phyloP scores from a whole-genome alignment of 257 asterid genomes.

The Solanum habrochaites region DNA sequence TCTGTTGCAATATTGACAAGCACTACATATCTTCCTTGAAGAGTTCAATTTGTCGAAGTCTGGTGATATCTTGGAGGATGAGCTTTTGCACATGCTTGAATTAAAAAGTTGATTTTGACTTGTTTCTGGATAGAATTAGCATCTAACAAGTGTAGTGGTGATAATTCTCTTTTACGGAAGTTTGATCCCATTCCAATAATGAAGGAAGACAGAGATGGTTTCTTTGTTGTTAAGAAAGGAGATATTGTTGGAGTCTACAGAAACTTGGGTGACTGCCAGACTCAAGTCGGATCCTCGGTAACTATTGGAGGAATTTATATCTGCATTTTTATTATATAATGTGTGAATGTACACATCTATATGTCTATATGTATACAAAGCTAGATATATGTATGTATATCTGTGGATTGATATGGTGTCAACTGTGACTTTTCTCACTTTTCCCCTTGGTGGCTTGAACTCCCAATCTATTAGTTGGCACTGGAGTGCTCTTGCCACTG shows the following conservation, averaged over 20 bases:
- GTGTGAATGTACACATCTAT: neutral
- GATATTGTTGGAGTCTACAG: constrained; percentile 86
- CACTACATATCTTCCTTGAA: constrained; percentile 17
- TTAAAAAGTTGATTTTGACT: constrained; percentile 26
- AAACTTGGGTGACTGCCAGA: constrained; percentile 88
- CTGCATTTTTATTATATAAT: neutral
- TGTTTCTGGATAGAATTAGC: constrained; percentile 24
- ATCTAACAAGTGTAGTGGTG: constrained; percentile 26
- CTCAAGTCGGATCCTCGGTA: constrained; percentile 98
- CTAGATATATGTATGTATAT: neutral
- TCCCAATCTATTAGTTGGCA: neutral
- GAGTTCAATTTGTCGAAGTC: constrained; percentile 23
- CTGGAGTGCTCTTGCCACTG: neutral
- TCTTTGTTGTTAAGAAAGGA: constrained; percentile 91
- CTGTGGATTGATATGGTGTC: neutral
- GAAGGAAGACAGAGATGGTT: constrained; percentile 89
- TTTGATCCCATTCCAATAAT: constrained; percentile 21
- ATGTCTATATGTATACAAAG: neutral
- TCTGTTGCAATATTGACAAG: constrained; percentile 26
- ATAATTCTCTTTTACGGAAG: constrained; percentile 25
- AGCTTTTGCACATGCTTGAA: constrained; percentile 20
- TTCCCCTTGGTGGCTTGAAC: neutral
- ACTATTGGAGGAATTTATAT: neutral
- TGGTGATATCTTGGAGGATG: constrained; percentile 25
- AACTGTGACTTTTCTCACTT: neutral